These are phyloP conservation scores for Geoglossum cookeanum DNA, from an alignment of 2,329 filamentous ascomycete genomes.

Conservation along the genomic window DNA sequence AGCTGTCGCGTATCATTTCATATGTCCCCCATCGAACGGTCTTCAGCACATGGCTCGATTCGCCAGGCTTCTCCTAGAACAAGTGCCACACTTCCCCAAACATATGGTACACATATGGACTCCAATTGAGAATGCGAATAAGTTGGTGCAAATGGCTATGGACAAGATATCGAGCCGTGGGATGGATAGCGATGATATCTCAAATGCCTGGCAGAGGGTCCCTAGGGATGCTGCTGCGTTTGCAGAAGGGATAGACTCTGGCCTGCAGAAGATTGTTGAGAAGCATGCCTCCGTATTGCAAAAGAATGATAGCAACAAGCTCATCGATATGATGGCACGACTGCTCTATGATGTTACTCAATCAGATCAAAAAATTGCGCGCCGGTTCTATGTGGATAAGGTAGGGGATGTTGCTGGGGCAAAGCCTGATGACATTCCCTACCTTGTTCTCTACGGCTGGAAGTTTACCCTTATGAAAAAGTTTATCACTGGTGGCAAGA, in stretches of 20 bases:
- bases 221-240: not conserved
- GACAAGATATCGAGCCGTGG: constrained; percentile 1
- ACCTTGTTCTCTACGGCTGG: constrained; percentile 44
- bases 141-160: not conserved
- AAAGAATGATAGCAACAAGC: not conserved
- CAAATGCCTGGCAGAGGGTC: not conserved
- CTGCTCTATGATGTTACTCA: constrained; percentile 2
- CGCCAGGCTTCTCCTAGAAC: not conserved
- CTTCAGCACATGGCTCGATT: constrained; percentile 3
- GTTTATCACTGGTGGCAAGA: constrained; percentile 65
- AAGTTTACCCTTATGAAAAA: constrained; percentile 48
- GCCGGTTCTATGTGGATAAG: not conserved
- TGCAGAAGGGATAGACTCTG: not conserved
- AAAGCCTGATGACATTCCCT: constrained; percentile 20
- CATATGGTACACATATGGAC: not conserved
- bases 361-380: constrained; percentile 1
- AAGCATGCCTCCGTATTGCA: constrained; percentile 1
- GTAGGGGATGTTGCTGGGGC: not conserved
- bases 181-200: not conserved
- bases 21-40: not conserved
- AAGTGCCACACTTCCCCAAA: constrained; percentile 3
- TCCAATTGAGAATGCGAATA: not conserved
- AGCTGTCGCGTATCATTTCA: not conserved
- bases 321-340: constrained; percentile 1
- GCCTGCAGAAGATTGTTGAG: not conserved